phyloP scores from a whole-genome alignment of 2,329 filamentous ascomycete species.

The Coniochaeta sp. region DNA sequence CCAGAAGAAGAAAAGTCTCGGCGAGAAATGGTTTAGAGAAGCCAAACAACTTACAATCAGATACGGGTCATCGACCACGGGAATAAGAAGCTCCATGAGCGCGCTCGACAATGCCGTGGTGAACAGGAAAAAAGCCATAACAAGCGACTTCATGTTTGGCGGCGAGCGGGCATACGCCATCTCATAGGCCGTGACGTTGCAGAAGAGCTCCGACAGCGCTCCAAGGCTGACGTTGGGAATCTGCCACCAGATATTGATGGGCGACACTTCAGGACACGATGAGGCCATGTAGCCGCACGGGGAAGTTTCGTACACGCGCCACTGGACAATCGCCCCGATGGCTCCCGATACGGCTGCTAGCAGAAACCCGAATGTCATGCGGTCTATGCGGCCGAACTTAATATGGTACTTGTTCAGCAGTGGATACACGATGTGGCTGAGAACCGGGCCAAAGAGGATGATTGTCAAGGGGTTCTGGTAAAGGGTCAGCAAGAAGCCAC shows the following conservation, averaged over 20 bases:
- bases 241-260: conserved; percentile 45
- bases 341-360: conserved; percentile 28
- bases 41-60: conserved; percentile 22
- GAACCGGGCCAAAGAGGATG: conserved; percentile 47
- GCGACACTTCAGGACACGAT: conserved; percentile 27
- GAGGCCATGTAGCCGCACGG: conserved; percentile 42
- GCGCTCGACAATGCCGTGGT: conserved; percentile 51
- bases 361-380: conserved; percentile 51
- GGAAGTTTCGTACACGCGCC: conserved; percentile 48
- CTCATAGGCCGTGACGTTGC: conserved; percentile 57
- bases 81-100: conserved; percentile 33
- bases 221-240: conserved; percentile 42
- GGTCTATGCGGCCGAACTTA: conserved; percentile 48
- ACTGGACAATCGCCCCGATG: conserved; percentile 47
- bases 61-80: conserved; percentile 32
- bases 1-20: not conserved
- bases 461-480: conserved; percentile 44
- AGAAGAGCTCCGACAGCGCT: conserved; percentile 48
- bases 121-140: conserved; percentile 48
- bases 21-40: too few species aligned
- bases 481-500: too few species aligned
- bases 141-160: conserved; percentile 53
- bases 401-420: conserved; percentile 41
- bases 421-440: conserved; percentile 49
- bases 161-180: conserved; percentile 64